phyloP scores from a whole-genome alignment of 139 green algal species.

The Chlorella sorokiniana region DNA sequence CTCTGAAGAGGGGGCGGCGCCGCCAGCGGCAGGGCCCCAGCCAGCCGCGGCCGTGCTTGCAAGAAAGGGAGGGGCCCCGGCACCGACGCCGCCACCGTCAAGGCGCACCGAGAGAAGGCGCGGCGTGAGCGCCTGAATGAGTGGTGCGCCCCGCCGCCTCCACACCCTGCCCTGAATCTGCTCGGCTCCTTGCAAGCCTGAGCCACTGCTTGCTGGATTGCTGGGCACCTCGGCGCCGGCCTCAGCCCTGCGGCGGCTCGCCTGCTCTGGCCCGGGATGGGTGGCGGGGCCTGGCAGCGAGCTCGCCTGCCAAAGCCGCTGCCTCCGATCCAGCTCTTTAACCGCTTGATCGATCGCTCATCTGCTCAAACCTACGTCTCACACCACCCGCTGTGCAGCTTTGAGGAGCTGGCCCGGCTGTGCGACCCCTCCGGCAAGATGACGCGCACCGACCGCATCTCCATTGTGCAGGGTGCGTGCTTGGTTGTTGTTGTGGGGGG shows the following conservation, averaged over 20 bases:
- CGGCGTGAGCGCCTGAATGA: conserved; percentile 60
- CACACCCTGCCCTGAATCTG: neutral
- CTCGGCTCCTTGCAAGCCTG: neutral
- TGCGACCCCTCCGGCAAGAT: conserved; percentile 53
- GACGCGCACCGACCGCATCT: conserved; percentile 54
- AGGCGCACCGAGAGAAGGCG: conserved; percentile 52
- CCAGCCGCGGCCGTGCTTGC: neutral
- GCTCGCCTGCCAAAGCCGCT: too few species aligned
- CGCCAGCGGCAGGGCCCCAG: neutral
- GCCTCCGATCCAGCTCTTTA: too few species aligned
- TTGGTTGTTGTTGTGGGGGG: too few species aligned
- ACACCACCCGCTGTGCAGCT: conserved; percentile 31
- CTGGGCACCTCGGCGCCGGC: too few species aligned
- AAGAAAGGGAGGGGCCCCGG: conserved; percentile 26
- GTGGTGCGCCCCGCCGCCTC: conserved; percentile 9
- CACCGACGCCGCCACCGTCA: conserved; percentile 35
- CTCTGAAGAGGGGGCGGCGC: conserved; percentile 20
- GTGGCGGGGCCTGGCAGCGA: too few species aligned
- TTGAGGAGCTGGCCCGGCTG: conserved; percentile 57
- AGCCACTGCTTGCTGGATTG: too few species aligned
- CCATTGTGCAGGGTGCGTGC: conserved; percentile 43
- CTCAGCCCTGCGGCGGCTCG: too few species aligned
- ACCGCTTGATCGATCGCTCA: too few species aligned
- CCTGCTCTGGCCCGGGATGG: too few species aligned
- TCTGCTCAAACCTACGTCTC: neutral